Evolutionary conservation across 2,329 filamentous ascomycete genomes (phyloP).

Genomic region (Bipolaris gigantea): DNA sequence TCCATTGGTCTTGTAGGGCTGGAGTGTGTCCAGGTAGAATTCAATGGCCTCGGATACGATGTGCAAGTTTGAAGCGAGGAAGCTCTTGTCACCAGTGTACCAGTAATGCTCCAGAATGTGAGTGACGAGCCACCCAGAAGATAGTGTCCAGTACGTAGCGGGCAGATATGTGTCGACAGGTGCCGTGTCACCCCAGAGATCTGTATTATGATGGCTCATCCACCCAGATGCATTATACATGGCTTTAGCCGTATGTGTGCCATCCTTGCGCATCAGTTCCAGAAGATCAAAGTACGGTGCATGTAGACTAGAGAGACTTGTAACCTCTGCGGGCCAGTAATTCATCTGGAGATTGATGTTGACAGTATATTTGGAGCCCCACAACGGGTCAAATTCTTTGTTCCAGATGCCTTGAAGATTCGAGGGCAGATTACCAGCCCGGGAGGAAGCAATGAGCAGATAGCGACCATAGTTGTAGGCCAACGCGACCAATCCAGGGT

Average conservation of each 20-base stretch:
- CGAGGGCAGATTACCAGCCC: constrained; percentile 43
- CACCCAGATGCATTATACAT: constrained; percentile 31
- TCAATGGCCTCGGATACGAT: not conserved
- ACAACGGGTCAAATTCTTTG: constrained; percentile 45
- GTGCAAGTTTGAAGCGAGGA: constrained; percentile 16
- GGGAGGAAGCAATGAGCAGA: constrained; percentile 44
- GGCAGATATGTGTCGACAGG: constrained; percentile 30
- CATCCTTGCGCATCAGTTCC: constrained; percentile 43
- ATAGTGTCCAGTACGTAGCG: constrained; percentile 30
- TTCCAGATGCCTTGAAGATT: constrained; percentile 54
- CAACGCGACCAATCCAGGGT: constrained; percentile 31
- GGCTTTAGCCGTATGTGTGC: constrained; percentile 17
- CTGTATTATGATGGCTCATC: constrained; percentile 33
- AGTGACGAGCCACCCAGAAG: constrained; percentile 32
- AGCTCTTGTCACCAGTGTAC: constrained; percentile 22
- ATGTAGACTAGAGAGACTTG: constrained; percentile 43
- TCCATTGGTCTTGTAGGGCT: constrained; percentile 3
- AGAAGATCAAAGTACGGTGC: constrained; percentile 49
- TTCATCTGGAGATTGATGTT: constrained; percentile 60
- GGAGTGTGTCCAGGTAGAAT: constrained; percentile 6
- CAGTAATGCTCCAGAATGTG: constrained; percentile 29
- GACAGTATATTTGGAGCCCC: constrained; percentile 56
- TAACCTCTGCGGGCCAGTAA: constrained; percentile 49
- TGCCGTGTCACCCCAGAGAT: constrained; percentile 32
- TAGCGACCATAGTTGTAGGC: constrained; percentile 48